These are phyloP conservation scores for Neurospora tetrasperma DNA, from an alignment of 495 filamentous ascomycete genomes.

Conservation along the genomic window DNA sequence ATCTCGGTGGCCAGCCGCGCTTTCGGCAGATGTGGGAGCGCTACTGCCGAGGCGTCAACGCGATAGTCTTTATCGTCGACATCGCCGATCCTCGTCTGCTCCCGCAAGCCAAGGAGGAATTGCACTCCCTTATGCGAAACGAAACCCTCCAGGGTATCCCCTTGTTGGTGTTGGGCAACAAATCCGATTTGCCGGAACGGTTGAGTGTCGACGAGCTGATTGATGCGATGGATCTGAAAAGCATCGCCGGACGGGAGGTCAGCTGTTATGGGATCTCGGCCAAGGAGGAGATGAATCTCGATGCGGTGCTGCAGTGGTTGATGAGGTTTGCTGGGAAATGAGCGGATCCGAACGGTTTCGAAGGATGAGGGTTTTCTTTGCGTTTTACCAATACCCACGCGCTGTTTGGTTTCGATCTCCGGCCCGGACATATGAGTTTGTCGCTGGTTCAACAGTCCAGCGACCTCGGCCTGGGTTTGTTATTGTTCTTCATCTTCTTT, in stretches of 20 bases:
- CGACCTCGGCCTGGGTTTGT: too few relatives aligned
- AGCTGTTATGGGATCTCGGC: constrained; percentile 98
- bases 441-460: too few relatives aligned
- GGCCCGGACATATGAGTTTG: too few relatives aligned
- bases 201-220: constrained; percentile 91
- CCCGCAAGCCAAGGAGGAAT: constrained; percentile 82
- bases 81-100: constrained; percentile 72
- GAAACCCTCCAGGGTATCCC: constrained; percentile 81
- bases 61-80: constrained; percentile 91
- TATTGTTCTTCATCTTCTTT: too few relatives aligned
- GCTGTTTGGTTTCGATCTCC: too few relatives aligned
- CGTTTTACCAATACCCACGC: too few relatives aligned
- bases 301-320: constrained; percentile 93
- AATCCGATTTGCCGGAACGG: constrained; percentile 83
- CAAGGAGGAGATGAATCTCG: constrained; percentile 96
- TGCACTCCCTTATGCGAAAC: constrained; percentile 81
- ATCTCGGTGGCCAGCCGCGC: constrained; percentile 91
- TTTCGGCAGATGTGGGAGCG: constrained; percentile 99
- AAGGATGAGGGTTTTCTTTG: too few relatives aligned
- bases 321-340: constrained; percentile 70
- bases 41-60: constrained; percentile 94
- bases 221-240: constrained; percentile 81
- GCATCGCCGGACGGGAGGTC: constrained; percentile 84
- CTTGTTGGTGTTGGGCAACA: constrained; percentile 93
- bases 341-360: neutral